A percentile compares a stretch with the other conserved stretches of the same genome.
phyloP scores from a whole-genome alignment of 208 protist genomes.

The Angomonas desouzai region DNA sequence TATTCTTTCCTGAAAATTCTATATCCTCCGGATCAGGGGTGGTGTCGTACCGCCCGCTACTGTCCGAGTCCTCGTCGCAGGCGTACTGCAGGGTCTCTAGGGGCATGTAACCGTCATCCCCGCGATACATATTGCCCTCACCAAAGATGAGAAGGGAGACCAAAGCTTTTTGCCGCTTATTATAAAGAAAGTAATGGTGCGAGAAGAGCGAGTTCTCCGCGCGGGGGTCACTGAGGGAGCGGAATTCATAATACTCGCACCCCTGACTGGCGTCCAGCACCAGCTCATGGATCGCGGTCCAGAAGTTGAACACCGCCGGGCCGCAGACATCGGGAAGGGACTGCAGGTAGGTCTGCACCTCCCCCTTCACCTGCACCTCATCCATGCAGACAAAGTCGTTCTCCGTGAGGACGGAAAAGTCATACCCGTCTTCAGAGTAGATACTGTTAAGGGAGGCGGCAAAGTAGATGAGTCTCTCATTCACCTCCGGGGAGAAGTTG shows the following conservation, averaged over 20 bases:
- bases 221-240: constrained; percentile 63
- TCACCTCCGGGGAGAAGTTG: constrained; percentile 22
- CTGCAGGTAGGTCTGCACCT: constrained; percentile 40
- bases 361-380: constrained; percentile 35
- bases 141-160: constrained; percentile 58
- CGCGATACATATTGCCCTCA: constrained; percentile 61
- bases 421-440: constrained; percentile 70
- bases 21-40: constrained; percentile 30
- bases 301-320: constrained; percentile 58
- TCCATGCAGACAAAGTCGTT: constrained; percentile 55
- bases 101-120: constrained; percentile 40
- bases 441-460: constrained; percentile 69
- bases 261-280: constrained; percentile 38
- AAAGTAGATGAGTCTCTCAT: constrained; percentile 68
- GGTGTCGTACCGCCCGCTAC: constrained; percentile 21
- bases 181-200: constrained; percentile 72
- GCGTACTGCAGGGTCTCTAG: constrained; percentile 11
- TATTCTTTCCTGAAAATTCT: constrained; percentile 50
- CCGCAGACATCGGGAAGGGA: constrained; percentile 40
- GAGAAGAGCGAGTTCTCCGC: constrained; percentile 46
- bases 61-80: constrained; percentile 18
- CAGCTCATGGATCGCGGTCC: constrained; percentile 41
- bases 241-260: constrained; percentile 72
- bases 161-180: constrained; percentile 49
- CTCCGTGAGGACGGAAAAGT: constrained; percentile 70